Percentiles rank a stretch among this genome's conserved stretches.
These are phyloP conservation scores for Mycena vulgaris DNA, from an alignment of 768 basidiomycete species.

Conservation along the genomic window DNA sequence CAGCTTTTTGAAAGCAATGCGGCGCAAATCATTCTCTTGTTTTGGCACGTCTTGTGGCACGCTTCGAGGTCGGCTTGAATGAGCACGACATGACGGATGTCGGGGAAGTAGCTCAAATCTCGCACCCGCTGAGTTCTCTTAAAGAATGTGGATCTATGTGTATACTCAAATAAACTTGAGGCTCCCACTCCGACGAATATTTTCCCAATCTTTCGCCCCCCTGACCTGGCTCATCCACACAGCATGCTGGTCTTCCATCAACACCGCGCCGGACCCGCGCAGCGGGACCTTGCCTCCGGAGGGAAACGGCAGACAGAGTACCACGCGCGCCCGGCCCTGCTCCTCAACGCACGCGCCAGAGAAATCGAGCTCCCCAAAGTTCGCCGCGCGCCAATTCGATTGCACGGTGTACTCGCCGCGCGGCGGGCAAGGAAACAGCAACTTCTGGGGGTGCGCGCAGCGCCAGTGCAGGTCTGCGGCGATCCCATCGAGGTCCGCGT, in stretches of 20 bases:
- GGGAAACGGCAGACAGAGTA: background rate
- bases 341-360: slow-evolving; percentile 24
- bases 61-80: too few relatives aligned
- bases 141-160: too few relatives aligned
- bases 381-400: slow-evolving; percentile 26
- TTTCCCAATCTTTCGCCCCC: slow-evolving; percentile 26
- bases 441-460: background rate
- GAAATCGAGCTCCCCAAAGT: slow-evolving; percentile 24
- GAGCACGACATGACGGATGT: too few relatives aligned
- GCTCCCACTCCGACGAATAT: slow-evolving; percentile 7
- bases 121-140: too few relatives aligned
- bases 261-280: slow-evolving; percentile 9
- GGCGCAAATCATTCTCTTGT: too few relatives aligned
- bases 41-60: too few relatives aligned
- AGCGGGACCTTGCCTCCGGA: slow-evolving; percentile 10
- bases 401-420: slow-evolving; percentile 13
- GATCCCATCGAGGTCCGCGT: background rate
- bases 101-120: too few relatives aligned
- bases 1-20: too few relatives aligned
- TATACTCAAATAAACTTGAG: slow-evolving; percentile 12
- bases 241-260: slow-evolving; percentile 29
- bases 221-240: slow-evolving; percentile 26
- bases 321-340: slow-evolving; percentile 3
- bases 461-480: slow-evolving; percentile 7
- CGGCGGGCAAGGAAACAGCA: slow-evolving; percentile 24